Evolutionary conservation across 805 yeast species (phyloP).

Genomic region (Wickerhamiella musiphila): DNA sequence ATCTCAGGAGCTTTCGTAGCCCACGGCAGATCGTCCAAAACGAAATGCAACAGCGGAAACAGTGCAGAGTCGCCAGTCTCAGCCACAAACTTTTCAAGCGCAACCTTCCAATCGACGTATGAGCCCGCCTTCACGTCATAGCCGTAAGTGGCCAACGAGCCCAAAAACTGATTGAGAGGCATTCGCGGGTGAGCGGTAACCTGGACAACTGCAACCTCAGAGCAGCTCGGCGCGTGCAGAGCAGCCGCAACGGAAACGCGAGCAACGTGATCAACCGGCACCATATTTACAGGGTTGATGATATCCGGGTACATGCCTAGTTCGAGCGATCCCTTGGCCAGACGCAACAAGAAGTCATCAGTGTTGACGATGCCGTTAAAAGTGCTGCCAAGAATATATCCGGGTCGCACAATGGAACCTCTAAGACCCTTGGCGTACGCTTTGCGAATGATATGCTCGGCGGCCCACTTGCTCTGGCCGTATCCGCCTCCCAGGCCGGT

Average conservation of each 20-base stretch:
- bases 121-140: slow-evolving; percentile 44
- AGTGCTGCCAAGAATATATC: slow-evolving; percentile 83
- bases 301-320: slow-evolving; percentile 76
- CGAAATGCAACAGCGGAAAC: slow-evolving; percentile 87
- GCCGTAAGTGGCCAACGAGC: slow-evolving; percentile 50
- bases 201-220: slow-evolving; percentile 58
- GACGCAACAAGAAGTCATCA: slow-evolving; percentile 86
- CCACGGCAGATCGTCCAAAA: slow-evolving; percentile 77
- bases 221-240: slow-evolving; percentile 45
- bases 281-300: slow-evolving; percentile 79
- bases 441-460: slow-evolving; percentile 70
- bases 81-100: slow-evolving; percentile 61
- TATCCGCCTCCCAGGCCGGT: slow-evolving; percentile 78
- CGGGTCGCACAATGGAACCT: slow-evolving; percentile 88
- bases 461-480: slow-evolving; percentile 97
- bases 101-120: slow-evolving; percentile 63
- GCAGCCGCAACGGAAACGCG: slow-evolving; percentile 73
- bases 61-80: slow-evolving; percentile 69
- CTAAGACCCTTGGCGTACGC: slow-evolving; percentile 80
- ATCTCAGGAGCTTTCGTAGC: slow-evolving; percentile 90
- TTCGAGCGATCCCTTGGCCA: slow-evolving; percentile 88
- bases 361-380: slow-evolving; percentile 80
- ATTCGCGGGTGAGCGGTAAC: slow-evolving; percentile 97
- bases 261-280: slow-evolving; percentile 97
- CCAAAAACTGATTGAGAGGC: slow-evolving; percentile 56